Base-by-base conservation (phyloP, 257 asterid genomes). In the Salvia hispanica region DNA sequence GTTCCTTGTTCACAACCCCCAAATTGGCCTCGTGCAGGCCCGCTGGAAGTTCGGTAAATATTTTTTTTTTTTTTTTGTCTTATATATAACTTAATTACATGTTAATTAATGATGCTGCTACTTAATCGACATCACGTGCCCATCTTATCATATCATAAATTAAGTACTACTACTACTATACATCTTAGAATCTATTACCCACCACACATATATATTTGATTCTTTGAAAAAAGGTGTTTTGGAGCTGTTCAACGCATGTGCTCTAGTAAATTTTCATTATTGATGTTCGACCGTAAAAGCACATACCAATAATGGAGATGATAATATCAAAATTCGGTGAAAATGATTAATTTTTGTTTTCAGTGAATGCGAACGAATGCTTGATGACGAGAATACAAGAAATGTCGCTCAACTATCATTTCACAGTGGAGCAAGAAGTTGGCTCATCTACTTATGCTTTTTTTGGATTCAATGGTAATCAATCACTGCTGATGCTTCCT, bases 371-470 rank as follows among this genome's bases (percentile, higher is more conserved):
- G 18, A 85, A 93, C 76, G 99, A 93, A 76, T 93, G 99, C 75
- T 69, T 90, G 83, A 83, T 93, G 99, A 93, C 99, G 43, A 88
- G 99, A 79, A 81, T 93, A 91, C 99, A 93, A 82, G 99, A 93
- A 75, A 93, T 93, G 97, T 93, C 99, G 6, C 79, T 93, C 56
- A 89, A 93, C 74, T 93, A 90, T 82, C 98, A 93, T 73, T 93
- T 93, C 64, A 78, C 86, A 0, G 97, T 88, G 68, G 99, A 93
- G 85, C 99, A 93, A 83, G 97, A 90, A 93, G 99, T 93, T 2
- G 99, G 99, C 7, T 93, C 99, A 18, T 86, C 95, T 28, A 86
- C 97, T 13, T 78, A 85, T 76, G 95, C 99, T 6, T 93, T 93
- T 75, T 93, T 93, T 62, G 99, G 99, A 69, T 93, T 93, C 76